Evolutionary conservation across 106 monocot genomes (phyloP).

Genomic region (Vanilla planifolia): DNA sequence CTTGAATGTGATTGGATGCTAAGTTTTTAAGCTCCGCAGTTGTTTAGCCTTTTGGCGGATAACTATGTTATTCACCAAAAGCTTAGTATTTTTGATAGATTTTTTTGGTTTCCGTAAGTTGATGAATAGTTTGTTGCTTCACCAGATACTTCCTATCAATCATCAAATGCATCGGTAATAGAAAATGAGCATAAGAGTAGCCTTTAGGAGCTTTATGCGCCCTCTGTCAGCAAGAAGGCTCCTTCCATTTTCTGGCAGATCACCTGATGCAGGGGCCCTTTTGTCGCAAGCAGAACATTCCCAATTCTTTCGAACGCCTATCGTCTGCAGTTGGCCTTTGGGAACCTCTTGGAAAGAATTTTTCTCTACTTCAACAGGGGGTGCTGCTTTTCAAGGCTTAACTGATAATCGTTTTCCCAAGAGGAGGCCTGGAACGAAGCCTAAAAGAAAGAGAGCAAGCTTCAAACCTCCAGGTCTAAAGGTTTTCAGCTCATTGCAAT

Average conservation of each 20-base stretch:
- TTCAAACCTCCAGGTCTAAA: constrained; percentile 62
- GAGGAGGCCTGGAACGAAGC: constrained; percentile 63
- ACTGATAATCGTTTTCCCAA: constrained; percentile 75
- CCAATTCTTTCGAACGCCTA: not conserved
- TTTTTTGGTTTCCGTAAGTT: no score
- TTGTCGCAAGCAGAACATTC: no score
- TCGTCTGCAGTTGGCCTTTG: not conserved
- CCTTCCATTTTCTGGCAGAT: not conserved
- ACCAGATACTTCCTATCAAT: no score
- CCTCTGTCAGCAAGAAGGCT: constrained; percentile 1
- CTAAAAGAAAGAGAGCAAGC: constrained; percentile 69
- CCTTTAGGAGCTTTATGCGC: constrained; percentile 4
- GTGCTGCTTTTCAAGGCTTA: constrained; percentile 20
- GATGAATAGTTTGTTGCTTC: no score
- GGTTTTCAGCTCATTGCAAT: not conserved
- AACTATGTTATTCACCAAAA: no score
- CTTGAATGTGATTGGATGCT: no score
- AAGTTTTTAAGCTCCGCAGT: no score
- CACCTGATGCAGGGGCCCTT: not conserved
- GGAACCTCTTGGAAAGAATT: not conserved
- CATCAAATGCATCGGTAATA: no score
- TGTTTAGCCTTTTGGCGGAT: no score
- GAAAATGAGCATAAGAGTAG: constrained; percentile 5
- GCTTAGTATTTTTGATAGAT: no score
- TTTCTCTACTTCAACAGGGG: constrained; percentile 1